phyloP scores from a whole-genome alignment of 169 alveolate species.

The Plasmodium gonderi region DNA sequence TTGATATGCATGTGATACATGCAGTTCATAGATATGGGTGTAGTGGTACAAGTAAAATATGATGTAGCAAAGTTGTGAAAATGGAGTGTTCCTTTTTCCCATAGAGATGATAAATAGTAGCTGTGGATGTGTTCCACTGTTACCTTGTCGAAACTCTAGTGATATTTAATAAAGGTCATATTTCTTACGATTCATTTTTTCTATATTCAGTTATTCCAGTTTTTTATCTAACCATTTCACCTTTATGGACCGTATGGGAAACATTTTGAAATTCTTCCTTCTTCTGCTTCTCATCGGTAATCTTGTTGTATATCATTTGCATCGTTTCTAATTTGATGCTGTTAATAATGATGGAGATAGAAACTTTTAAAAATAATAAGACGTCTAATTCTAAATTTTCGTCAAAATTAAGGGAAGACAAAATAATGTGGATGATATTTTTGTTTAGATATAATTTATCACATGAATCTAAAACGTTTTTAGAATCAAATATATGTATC shows the following conservation, averaged over 20 bases:
- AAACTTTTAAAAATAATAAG: slow-evolving; percentile 22
- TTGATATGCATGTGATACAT: no score
- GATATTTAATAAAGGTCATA: no score
- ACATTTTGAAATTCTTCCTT: slow-evolving; percentile 28
- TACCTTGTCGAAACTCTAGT: no score
- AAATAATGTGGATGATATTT: slow-evolving; percentile 53
- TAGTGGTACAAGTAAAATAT: no score
- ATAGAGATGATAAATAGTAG: no score
- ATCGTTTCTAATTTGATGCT: slow-evolving; percentile 43
- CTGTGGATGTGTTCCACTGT: no score
- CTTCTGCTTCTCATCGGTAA: slow-evolving; percentile 51
- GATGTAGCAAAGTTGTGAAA: no score
- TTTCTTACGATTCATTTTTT: no score
- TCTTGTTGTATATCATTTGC: slow-evolving; percentile 60
- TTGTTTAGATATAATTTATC: slow-evolving; percentile 52
- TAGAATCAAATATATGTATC: slow-evolving; percentile 68
- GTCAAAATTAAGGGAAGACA: slow-evolving; percentile 55
- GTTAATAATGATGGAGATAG: slow-evolving; percentile 48
- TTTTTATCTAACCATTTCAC: slow-evolving; percentile 10
- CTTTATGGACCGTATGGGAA: not conserved
- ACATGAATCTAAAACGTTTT: slow-evolving; percentile 63
- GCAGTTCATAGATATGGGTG: no score
- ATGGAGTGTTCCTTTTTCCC: no score
- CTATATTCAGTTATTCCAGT: slow-evolving; percentile 14
- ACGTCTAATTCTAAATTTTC: slow-evolving; percentile 49